Base-by-base conservation (phyloP, 2,329 filamentous ascomycete genomes). In the Xylariaceae sp. region DNA sequence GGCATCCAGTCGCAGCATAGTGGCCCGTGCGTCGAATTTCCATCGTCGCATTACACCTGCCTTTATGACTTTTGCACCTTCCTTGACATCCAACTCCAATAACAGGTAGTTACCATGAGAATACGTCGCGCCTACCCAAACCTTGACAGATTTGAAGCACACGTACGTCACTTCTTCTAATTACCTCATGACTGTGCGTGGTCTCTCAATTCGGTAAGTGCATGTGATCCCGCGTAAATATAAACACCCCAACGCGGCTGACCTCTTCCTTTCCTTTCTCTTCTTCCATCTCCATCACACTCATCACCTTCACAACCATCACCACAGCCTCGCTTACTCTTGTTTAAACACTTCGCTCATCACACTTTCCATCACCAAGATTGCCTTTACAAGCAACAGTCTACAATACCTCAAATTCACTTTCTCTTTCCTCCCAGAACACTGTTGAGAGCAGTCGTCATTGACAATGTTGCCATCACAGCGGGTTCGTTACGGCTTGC, bases 381-480 rank as follows among this genome's bases (percentile, higher is more conserved):
- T 16, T 14, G 7, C 32, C 6, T 37, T 32, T 29, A 29, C 16
- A 18, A 46, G 44, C 12, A 46, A 46, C 43, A 23, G 20, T 23
- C 43, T 9, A 37, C 32, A 37, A 37, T 16, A 37, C 32, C 14
- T 37, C 5, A 10, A 46, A 29, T 26, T 26, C 44, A 46, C 44
- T 29, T 37, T 37, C 32, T 10, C n/a, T n/a, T n/a, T n/a, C n/a
- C n/a, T n/a, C n/a, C n/a, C n/a, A n/a, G n/a, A n/a, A n/a, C n/a
- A n/a, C n/a, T n/a, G 3, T 12, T 16, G 3, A 37, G 32, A 37
- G 3, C 32, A 7, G 3, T 37, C 32, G 32, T 37, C 32, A 45
- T 54, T 57, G 26, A 60, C 57, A 45, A 62, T 57, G 60, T 16
- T 16, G 3, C 50, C 20, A n/a, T n/a, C n/a, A n/a, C n/a, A n/a